Evolutionary conservation across 441 rosid species (phyloP), one percentile per base, ranked within the genome.

Genomic region (Pelargonium myrrhifolium): DNA sequence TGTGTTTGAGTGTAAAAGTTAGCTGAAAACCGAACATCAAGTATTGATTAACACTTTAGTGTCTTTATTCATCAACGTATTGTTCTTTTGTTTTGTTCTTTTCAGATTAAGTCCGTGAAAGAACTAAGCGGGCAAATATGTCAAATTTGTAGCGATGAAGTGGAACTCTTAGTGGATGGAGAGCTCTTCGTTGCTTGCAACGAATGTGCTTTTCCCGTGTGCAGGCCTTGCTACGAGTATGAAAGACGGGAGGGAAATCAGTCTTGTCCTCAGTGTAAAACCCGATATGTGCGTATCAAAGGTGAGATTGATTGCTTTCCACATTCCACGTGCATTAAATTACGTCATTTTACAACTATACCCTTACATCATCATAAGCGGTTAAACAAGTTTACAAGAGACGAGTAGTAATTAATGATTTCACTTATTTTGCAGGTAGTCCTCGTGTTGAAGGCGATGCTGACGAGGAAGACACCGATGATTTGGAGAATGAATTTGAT

Each of bases 161-260:
- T 89, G 37, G 91, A 89, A 74, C 28, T 87, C 37, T 80, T 83
- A 1, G 76, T 60, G 15, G 84, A 81, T 65, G 89, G 93, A 22
- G 96, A 89, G 77, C 85, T 80, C 31, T 87, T 89, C 77, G 87
- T 89, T 80, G 96, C 91, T 65, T 89, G 96, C 81, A 86, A 89
- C 67, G 99, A 91, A 79, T 93, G 95, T 78, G 97, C 97, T 65
- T 89, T 93, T 79, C 95, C 95, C 56, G 92, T 87, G 18, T 88
- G 99, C 78, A 78, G 91, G 71, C 84, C 88, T 59, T 93, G 99
- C 79, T 93, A 91, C n/a, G 96, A 88, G 80, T 88, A 93, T 11
- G 93, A 89, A 76, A 82, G 96, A 81, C 80, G 92, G 71, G 96
- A 89, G 70, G 96, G 96, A 18, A 86, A 76, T 74, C 89, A 85